phyloP scores from a whole-genome alignment of 768 basidiomycete genomes.

The Leucosporidium scottii region DNA sequence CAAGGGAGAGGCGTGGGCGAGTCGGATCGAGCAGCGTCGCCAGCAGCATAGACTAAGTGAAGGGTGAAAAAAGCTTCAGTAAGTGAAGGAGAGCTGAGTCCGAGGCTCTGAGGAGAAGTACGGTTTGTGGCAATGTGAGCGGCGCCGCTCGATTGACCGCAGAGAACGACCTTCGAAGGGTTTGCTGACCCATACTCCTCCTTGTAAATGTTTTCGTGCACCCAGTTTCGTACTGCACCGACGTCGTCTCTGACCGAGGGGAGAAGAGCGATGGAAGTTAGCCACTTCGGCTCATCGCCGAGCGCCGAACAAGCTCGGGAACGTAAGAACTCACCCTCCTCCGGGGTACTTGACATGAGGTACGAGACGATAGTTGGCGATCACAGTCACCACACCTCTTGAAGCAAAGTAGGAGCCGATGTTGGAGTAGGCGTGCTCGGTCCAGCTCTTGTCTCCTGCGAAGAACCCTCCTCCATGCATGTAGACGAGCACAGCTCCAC shows the following conservation, averaged over 20 bases:
- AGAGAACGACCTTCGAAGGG: slow-evolving; percentile 7
- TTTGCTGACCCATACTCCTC: background rate
- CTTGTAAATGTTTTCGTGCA: slow-evolving; percentile 8
- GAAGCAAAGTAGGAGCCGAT: slow-evolving; percentile 16
- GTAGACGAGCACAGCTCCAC: slow-evolving; percentile 6
- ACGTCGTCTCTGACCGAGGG: slow-evolving; percentile 12
- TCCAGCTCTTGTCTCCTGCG: slow-evolving; percentile 15
- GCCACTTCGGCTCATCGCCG: too few relatives aligned
- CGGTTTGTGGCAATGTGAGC: slow-evolving; percentile 20
- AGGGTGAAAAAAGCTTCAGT: too few relatives aligned
- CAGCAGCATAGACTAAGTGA: background rate
- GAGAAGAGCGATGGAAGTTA: background rate
- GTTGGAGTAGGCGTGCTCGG: slow-evolving; percentile 15
- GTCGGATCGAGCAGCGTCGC: background rate
- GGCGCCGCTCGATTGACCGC: slow-evolving; percentile 12
- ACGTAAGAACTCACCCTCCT: background rate
- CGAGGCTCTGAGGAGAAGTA: background rate
- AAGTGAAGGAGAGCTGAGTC: background rate
- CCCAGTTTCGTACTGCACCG: slow-evolving; percentile 9
- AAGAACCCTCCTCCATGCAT: slow-evolving; percentile 22
- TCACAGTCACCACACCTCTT: slow-evolving; percentile 7
- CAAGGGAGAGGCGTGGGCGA: background rate
- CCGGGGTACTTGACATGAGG: slow-evolving; percentile 6
- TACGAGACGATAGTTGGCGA: slow-evolving; percentile 21
- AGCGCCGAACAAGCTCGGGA: too few relatives aligned